Percentiles rank a stretch among this genome's conserved stretches.
These are phyloP conservation scores for Exophiala spinifera DNA, from an alignment of 2,329 filamentous ascomycete species.

Conservation along the genomic window DNA sequence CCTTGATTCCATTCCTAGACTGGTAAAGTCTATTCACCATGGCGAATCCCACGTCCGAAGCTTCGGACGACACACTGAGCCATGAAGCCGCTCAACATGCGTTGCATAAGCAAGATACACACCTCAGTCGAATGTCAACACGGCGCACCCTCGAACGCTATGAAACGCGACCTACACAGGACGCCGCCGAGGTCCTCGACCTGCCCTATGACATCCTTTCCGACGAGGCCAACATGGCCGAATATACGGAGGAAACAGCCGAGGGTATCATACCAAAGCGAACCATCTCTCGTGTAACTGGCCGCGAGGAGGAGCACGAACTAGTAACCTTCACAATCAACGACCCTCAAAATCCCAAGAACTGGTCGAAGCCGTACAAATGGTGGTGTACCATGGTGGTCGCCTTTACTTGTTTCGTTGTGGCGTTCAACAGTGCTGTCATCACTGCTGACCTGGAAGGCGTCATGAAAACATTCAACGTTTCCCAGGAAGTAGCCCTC, in stretches of 20 bases:
- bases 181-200: constrained; percentile 47
- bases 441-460: constrained; percentile 73
- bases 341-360: constrained; percentile 79
- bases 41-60: neutral
- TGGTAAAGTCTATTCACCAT: neutral
- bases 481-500: constrained; percentile 70
- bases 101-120: constrained; percentile 17
- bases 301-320: constrained; percentile 54
- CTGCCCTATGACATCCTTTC: constrained; percentile 65
- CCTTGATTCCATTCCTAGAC: neutral
- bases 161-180: constrained; percentile 27
- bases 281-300: constrained; percentile 54
- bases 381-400: constrained; percentile 72
- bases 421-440: constrained; percentile 68
- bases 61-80: neutral
- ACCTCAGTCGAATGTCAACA: constrained; percentile 21
- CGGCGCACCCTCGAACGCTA: constrained; percentile 25
- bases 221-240: constrained; percentile 59
- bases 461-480: constrained; percentile 60
- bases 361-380: constrained; percentile 70
- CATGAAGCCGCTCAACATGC: neutral
- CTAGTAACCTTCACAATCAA: constrained; percentile 68
- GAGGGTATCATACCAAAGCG: constrained; percentile 60
- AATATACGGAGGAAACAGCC: constrained; percentile 63
- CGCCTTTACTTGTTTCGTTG: constrained; percentile 70